Conservation (phyloP, 805 yeast species). For the Zygosaccharomyces lentus region DNA sequence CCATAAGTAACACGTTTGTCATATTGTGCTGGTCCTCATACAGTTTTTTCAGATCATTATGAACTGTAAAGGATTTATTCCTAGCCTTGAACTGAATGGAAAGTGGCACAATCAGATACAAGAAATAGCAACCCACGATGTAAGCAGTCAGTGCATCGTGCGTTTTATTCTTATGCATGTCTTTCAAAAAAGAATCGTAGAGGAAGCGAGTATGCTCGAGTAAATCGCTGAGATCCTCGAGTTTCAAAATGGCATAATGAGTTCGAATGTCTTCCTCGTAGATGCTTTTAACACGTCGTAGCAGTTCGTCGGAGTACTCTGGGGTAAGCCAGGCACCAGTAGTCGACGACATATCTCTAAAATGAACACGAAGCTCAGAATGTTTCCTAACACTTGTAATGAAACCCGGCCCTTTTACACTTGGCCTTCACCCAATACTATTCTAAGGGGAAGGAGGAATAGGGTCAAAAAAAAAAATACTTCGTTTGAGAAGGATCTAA, state of each 20-base stretch:
- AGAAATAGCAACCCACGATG: slow-evolving; percentile 37
- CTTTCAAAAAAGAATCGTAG: slow-evolving; percentile 32
- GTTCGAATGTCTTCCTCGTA: slow-evolving; percentile 36
- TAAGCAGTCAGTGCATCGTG: slow-evolving; percentile 34
- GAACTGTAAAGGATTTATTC: slow-evolving; percentile 39
- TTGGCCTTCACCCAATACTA: neutral
- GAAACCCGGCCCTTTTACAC: neutral
- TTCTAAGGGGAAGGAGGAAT: neutral
- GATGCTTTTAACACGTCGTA: slow-evolving; percentile 27
- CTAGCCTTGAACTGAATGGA: slow-evolving; percentile 40
- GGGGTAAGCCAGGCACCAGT: slow-evolving; percentile 31
- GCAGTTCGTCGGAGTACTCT: slow-evolving; percentile 39
- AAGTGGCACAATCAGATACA: slow-evolving; percentile 38
- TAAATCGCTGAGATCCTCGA: slow-evolving; percentile 37
- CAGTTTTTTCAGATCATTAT: slow-evolving; percentile 34
- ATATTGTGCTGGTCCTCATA: slow-evolving; percentile 38
- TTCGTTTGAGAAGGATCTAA: too few relatives aligned
- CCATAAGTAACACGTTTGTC: slow-evolving; percentile 39
- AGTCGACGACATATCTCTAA: neutral
- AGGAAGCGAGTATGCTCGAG: slow-evolving; percentile 37
- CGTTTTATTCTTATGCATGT: slow-evolving; percentile 15
- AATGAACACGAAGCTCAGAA: neutral
- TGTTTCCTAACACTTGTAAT: neutral
- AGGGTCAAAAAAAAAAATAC: neutral
- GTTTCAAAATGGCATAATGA: slow-evolving; percentile 30